Evolutionary conservation across 1,284 basidiomycete genomes (phyloP), one percentile per base, ranked within the genome.

Genomic region (Ganoderma sinense): DNA sequence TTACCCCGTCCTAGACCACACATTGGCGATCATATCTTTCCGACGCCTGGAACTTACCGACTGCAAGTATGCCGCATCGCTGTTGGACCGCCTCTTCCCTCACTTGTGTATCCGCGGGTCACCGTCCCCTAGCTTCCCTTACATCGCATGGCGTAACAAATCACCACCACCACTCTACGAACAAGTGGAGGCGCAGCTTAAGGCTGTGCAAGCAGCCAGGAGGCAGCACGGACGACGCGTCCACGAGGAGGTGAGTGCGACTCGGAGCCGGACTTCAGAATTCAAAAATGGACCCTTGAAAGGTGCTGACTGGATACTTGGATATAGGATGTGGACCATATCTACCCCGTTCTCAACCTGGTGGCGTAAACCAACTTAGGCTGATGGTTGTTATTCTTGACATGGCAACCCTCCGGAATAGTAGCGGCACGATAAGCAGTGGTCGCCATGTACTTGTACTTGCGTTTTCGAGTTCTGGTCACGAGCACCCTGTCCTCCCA

Each of bases 1-100:
- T 13, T 59, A 39, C 56, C 56, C 56, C 36, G 20, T 39, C 10
- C 36, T 59, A 2, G 56, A 59, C 56, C 56, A 59, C n/a, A 6
- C 56, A 29, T 39, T 59, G 56, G 5, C 5, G 31, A 39, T 20
- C 20, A 20, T 39, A n/a, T 59, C 36, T 23, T 59, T 39, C 56
- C 11, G 20, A 23, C 2, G 5, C 33, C n/a, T 59, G 33, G 2
- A 20, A 4, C 4, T n/a, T 5, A 20, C 29, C n/a, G 56, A 59
- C 56, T 39, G 13, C 33, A 33, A n/a, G 33, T 59, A 59, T 20
- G 13, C 56, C 29, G 56, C 56, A 2, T 36, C 23, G n/a, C 56
- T 59, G 11, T 23, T 59, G n/a, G 56, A 59, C 20, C 56, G 56
- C 20, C 33, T 59, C 33, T 59, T 59, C 33, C 56, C 56, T 59